Conservation (phyloP, 371 early-diverging fungal species). For the Nematocida sp. region DNA sequence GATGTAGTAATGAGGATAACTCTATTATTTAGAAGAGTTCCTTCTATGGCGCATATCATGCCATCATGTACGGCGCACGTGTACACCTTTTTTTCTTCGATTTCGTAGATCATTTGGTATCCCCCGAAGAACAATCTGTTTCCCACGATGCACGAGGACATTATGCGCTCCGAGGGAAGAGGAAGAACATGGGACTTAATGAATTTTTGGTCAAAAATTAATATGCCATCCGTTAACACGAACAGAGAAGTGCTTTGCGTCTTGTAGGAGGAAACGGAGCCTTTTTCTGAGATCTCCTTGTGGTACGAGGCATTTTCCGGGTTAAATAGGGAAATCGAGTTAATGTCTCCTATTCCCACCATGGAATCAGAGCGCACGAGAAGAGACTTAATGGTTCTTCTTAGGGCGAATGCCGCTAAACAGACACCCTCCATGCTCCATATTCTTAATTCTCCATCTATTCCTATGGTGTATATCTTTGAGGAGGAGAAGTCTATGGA, state of each 20-base stretch:
- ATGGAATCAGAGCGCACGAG: slow-evolving; percentile 1
- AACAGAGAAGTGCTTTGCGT: slow-evolving; percentile 27
- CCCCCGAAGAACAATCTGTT: slow-evolving; percentile 45
- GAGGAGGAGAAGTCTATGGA: slow-evolving; percentile 29
- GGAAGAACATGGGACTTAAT: slow-evolving; percentile 8
- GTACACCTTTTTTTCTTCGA: slow-evolving; percentile 24
- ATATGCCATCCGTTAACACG: slow-evolving; percentile 19
- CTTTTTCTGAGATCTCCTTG: slow-evolving; percentile 32
- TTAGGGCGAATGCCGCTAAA: slow-evolving; percentile 41
- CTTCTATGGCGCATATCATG: slow-evolving; percentile 35
- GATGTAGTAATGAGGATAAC: slow-evolving; percentile 21
- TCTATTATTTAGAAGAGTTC: slow-evolving; percentile 27
- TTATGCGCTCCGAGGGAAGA: slow-evolving; percentile 32
- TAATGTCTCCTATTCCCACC: slow-evolving; percentile 41
- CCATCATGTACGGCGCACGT: slow-evolving; percentile 14
- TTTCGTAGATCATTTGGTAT: slow-evolving; percentile 48
- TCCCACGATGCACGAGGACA: slow-evolving; percentile 13
- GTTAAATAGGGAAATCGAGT: slow-evolving; percentile 36
- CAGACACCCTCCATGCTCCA: slow-evolving; percentile 53
- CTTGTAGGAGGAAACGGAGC: slow-evolving; percentile 13
- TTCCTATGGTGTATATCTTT: slow-evolving; percentile 54
- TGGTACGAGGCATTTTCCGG: slow-evolving; percentile 34
- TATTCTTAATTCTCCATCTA: slow-evolving; percentile 51
- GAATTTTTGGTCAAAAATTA: slow-evolving; percentile 29
- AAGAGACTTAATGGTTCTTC: slow-evolving; percentile 48